Evolutionary conservation across 495 filamentous ascomycete species (phyloP).

Genomic region (Hypoxylon crocopeplum): DNA sequence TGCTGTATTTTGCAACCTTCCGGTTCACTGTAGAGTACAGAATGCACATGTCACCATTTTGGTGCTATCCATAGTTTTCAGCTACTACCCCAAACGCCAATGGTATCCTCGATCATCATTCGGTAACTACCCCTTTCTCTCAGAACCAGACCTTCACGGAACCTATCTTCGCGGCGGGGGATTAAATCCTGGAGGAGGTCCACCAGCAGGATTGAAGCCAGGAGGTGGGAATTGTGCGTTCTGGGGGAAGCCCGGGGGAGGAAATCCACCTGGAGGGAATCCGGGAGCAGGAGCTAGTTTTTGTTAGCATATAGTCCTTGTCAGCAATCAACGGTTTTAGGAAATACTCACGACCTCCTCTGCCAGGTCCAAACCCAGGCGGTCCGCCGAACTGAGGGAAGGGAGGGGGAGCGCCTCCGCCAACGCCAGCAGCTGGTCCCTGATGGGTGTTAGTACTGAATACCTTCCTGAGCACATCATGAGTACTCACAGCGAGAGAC

Average conservation of each 20-base stretch:
- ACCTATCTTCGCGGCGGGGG: conserved; percentile 69
- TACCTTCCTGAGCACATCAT: conserved; percentile 27
- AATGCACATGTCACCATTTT: conserved; percentile 17
- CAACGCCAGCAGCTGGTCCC: conserved; percentile 90
- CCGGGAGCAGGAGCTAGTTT: conserved; percentile 66
- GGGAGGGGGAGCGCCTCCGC: conserved; percentile 75
- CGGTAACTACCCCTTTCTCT: conserved; percentile 19
- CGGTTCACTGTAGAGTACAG: conserved; percentile 31
- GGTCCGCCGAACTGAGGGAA: conserved; percentile 67
- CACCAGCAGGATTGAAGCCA: conserved; percentile 67
- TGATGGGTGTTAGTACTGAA: conserved; percentile 44
- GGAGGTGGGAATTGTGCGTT: conserved; percentile 72
- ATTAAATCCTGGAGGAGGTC: conserved; percentile 71
- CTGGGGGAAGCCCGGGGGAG: conserved; percentile 55
- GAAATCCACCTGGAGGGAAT: conserved; percentile 63
- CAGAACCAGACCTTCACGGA: conserved; percentile 17
- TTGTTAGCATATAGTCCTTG: conserved; percentile 11
- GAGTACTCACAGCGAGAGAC: conserved; percentile 67
- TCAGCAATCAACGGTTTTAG: neutral
- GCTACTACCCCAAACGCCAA: conserved; percentile 44
- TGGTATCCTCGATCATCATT: conserved; percentile 37
- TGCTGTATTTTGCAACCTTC: conserved; percentile 15
- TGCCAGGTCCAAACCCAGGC: conserved; percentile 74
- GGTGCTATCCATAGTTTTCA: conserved; percentile 35
- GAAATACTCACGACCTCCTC: conserved; percentile 71